Conservation (phyloP, 2,329 filamentous ascomycete genomes). For the Alternaria gansuensis region DNA sequence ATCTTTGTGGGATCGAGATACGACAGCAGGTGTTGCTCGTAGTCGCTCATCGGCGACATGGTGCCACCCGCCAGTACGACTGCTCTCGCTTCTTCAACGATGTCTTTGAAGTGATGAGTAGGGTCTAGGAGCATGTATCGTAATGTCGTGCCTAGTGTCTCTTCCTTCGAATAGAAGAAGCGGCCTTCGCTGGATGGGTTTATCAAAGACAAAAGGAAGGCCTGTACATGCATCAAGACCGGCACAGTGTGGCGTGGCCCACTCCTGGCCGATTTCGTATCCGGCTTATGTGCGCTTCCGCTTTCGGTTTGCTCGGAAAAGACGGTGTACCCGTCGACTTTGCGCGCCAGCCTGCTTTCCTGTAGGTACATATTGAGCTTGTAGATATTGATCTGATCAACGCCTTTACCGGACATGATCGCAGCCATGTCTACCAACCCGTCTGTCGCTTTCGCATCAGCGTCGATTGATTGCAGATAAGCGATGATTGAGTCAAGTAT, state of each 20-base stretch:
- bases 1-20: constrained; percentile 71
- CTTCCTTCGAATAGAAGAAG: constrained; percentile 64
- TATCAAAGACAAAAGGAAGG: constrained; percentile 81
- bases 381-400: constrained; percentile 94
- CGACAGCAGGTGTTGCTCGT: constrained; percentile 84
- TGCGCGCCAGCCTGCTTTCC: constrained; percentile 90
- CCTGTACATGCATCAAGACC: constrained; percentile 69
- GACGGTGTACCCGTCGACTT: constrained; percentile 87
- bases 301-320: constrained; percentile 64
- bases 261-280: constrained; percentile 15
- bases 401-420: constrained; percentile 81
- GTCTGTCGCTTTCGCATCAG: constrained; percentile 59
- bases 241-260: constrained; percentile 56
- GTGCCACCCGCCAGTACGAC: constrained; percentile 94
- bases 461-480: constrained; percentile 68
- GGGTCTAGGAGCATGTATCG: constrained; percentile 92
- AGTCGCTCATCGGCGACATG: constrained; percentile 97
- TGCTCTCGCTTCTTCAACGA: constrained; percentile 83
- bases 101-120: constrained; percentile 86
- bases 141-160: constrained; percentile 66
- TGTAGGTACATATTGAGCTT: constrained; percentile 88
- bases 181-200: constrained; percentile 78
- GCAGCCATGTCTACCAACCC: constrained; percentile 75
- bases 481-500: constrained; percentile 79
- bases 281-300: constrained; percentile 21